Evolutionary conservation across 2,329 filamentous ascomycete species (phyloP).

Genomic region (Aspergillus piperis): DNA sequence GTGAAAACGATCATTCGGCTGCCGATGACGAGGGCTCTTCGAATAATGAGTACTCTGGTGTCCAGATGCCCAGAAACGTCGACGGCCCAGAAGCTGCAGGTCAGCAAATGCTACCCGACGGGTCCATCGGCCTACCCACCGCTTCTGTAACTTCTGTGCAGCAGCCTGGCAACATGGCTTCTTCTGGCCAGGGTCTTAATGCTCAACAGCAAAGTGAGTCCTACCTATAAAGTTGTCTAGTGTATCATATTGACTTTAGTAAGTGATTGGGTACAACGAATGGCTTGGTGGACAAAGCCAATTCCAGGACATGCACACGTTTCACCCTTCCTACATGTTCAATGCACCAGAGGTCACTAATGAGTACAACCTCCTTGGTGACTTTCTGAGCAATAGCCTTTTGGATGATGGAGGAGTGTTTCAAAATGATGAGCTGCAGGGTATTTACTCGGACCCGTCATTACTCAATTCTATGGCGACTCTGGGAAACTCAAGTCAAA

Average conservation of each 20-base stretch:
- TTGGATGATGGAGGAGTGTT: slow-evolving; percentile 78
- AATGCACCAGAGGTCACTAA: slow-evolving; percentile 90
- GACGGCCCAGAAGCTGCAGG: slow-evolving; percentile 59
- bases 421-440: slow-evolving; percentile 64
- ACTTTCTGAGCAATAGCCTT: slow-evolving; percentile 89
- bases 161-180: slow-evolving; percentile 62
- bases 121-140: slow-evolving; percentile 53
- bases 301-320: slow-evolving; percentile 91
- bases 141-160: slow-evolving; percentile 61
- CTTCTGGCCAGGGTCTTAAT: slow-evolving; percentile 65
- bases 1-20: slow-evolving; percentile 57
- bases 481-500: slow-evolving; percentile 32
- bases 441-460: slow-evolving; percentile 62
- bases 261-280: slow-evolving; percentile 70
- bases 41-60: slow-evolving; percentile 47
- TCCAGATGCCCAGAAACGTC: slow-evolving; percentile 54
- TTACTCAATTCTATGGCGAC: slow-evolving; percentile 48
- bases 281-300: slow-evolving; percentile 78
- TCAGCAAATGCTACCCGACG: slow-evolving; percentile 45
- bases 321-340: slow-evolving; percentile 94
- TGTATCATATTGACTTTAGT: no score
- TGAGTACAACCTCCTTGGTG: slow-evolving; percentile 95
- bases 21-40: slow-evolving; percentile 61
- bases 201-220: slow-evolving; percentile 74
- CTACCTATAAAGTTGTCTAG: slow-evolving; percentile 54